Conservation (phyloP, 805 yeast species). For the Monosporozyma siamensis region DNA sequence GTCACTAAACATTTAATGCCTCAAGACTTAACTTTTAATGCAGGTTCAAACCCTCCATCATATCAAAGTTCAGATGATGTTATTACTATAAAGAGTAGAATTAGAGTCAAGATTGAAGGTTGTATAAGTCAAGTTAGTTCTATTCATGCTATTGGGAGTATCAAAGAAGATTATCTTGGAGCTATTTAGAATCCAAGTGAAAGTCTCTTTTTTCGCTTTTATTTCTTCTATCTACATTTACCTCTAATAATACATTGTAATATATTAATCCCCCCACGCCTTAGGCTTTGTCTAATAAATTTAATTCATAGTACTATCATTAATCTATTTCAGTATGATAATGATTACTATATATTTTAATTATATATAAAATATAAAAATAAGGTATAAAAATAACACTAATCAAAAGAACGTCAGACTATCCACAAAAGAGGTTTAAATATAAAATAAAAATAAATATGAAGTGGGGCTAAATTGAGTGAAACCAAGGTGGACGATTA, state of each 20-base stretch:
- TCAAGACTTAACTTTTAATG: constrained; percentile 84
- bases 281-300: neutral
- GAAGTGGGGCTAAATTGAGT: neutral
- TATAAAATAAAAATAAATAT: neutral
- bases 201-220: too few species aligned
- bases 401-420: neutral
- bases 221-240: neutral
- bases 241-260: neutral
- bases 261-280: too few species aligned
- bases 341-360: neutral
- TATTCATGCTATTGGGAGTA: constrained; percentile 94
- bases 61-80: constrained; percentile 91
- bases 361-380: neutral
- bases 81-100: constrained; percentile 87
- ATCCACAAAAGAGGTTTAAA: too few species aligned
- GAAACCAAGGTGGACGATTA: too few species aligned
- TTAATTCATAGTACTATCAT: neutral
- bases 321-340: neutral
- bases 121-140: constrained; percentile 96
- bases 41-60: constrained; percentile 97
- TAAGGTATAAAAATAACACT: neutral
- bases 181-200: too few species aligned
- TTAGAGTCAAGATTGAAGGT: constrained; percentile 92
- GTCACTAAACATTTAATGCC: constrained; percentile 94
- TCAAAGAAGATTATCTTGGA: constrained; percentile 95